These are phyloP conservation scores for Filobasidium uniguttulatum DNA, from an alignment of 1,284 basidiomycete species.

Conservation along the genomic window DNA sequence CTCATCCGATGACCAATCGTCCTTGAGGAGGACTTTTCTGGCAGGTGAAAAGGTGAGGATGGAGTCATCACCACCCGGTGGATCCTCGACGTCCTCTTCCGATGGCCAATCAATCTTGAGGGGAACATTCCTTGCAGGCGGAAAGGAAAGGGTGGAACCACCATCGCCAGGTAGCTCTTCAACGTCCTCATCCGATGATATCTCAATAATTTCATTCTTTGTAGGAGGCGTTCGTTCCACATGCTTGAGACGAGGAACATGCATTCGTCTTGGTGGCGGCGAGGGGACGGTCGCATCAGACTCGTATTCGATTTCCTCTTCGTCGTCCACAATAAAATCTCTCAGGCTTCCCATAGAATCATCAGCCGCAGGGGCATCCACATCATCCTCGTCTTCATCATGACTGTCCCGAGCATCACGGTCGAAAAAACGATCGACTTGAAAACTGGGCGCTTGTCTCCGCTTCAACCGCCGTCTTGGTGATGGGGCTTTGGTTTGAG, in stretches of 20 bases:
- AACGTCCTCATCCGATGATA: conserved; percentile 11
- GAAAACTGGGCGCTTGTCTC: not conserved
- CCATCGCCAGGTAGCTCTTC: too few relatives aligned
- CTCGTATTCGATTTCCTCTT: conserved; percentile 17
- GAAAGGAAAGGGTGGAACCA: conserved; percentile 9
- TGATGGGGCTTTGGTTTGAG: not conserved
- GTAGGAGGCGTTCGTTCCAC: not conserved
- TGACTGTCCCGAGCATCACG: conserved; percentile 2
- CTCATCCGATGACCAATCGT: too few relatives aligned
- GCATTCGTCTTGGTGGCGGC: conserved; percentile 11
- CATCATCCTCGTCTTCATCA: conserved; percentile 16
- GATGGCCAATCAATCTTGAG: too few relatives aligned
- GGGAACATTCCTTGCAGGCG: conserved; percentile 16
- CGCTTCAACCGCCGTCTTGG: not conserved
- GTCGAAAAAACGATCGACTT: not conserved
- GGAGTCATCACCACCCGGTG: too few relatives aligned
- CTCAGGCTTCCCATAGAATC: conserved; percentile 23
- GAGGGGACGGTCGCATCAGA: conserved; percentile 9
- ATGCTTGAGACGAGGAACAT: conserved; percentile 5
- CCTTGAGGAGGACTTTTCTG: too few relatives aligned
- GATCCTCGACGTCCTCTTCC: too few relatives aligned
- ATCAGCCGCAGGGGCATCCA: too few relatives aligned
- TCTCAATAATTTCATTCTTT: conserved; percentile 2
- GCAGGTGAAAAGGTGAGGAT: too few relatives aligned
- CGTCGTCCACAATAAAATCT: conserved; percentile 33